These are phyloP conservation scores for Ramaria sp. DNA, from an alignment of 768 basidiomycete species.

Conservation along the genomic window DNA sequence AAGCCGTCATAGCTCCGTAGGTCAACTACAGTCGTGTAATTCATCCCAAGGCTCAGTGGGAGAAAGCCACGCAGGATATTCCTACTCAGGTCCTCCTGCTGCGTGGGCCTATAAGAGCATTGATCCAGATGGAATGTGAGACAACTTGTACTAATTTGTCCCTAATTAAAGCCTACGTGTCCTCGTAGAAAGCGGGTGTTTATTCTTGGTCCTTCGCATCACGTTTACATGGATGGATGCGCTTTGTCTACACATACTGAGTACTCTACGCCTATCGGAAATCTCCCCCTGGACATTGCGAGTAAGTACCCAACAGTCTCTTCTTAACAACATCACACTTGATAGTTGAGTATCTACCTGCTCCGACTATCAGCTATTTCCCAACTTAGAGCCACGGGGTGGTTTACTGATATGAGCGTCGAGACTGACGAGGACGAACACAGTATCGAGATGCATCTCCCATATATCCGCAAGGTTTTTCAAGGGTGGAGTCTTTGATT, in stretches of 20 bases:
- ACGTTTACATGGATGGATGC: slow-evolving; percentile 78
- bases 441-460: slow-evolving; percentile 96
- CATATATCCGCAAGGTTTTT: slow-evolving; percentile 80
- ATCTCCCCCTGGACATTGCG: slow-evolving; percentile 64
- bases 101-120: slow-evolving; percentile 95
- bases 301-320: slow-evolving; percentile 38
- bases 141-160: slow-evolving; percentile 5
- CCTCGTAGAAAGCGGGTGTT: slow-evolving; percentile 74
- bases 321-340: not conserved
- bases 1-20: slow-evolving; percentile 94
- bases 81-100: slow-evolving; percentile 87
- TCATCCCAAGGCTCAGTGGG: slow-evolving; percentile 1
- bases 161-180: not conserved
- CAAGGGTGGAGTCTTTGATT: slow-evolving; percentile 42
- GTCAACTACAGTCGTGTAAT: slow-evolving; percentile 20
- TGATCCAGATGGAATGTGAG: slow-evolving; percentile 72
- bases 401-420: slow-evolving; percentile 59
- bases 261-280: slow-evolving; percentile 82
- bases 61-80: slow-evolving; percentile 86
- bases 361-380: slow-evolving; percentile 40
- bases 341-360: slow-evolving; percentile 6
- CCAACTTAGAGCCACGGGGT: slow-evolving; percentile 51
- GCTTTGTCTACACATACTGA: slow-evolving; percentile 68
- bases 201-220: slow-evolving; percentile 93
- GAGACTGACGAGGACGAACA: slow-evolving; percentile 87